Percentiles rank a stretch among this genome's conserved stretches.
phyloP scores from a whole-genome alignment of 768 basidiomycete species.

The Boletus pseudo-olivaceus region DNA sequence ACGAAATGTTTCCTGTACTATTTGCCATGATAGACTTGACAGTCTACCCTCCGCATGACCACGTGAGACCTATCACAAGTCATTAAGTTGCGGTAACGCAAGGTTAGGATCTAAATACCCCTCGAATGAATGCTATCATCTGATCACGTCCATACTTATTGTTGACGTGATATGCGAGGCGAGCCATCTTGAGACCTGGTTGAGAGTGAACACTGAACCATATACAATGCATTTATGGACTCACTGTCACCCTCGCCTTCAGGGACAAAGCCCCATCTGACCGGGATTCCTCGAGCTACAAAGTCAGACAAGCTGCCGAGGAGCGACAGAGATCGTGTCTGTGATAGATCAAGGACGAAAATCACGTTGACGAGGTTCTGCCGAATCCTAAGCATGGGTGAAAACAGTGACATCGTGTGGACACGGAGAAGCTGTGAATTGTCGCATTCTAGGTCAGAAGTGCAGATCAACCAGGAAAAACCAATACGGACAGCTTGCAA shows the following conservation, averaged over 20 bases:
- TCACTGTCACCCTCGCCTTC: conserved; percentile 45
- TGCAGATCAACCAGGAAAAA: neutral
- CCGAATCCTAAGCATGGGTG: conserved; percentile 71
- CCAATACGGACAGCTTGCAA: conserved; percentile 44
- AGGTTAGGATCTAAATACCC: conserved; percentile 33
- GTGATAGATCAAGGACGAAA: conserved; percentile 76
- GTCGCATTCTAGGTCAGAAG: conserved; percentile 1
- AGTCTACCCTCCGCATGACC: conserved; percentile 31
- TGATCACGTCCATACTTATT: conserved; percentile 58
- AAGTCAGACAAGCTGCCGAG: conserved; percentile 65
- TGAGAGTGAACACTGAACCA: neutral
- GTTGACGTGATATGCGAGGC: conserved; percentile 64
- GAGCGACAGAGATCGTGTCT: conserved; percentile 54
- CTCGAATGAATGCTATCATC: conserved; percentile 58
- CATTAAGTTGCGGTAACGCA: neutral
- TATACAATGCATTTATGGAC: neutral
- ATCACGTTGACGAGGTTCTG: conserved; percentile 84
- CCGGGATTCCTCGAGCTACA: conserved; percentile 68
- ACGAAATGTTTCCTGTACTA: conserved; percentile 39
- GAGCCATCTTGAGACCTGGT: conserved; percentile 65
- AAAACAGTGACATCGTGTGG: conserved; percentile 53
- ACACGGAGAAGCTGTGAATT: conserved; percentile 26
- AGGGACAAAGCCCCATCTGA: conserved; percentile 85
- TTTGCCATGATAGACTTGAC: conserved; percentile 41
- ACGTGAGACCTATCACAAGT: conserved; percentile 36